phyloP scores from a whole-genome alignment of 495 filamentous ascomycete species.

The Podospora conica region DNA sequence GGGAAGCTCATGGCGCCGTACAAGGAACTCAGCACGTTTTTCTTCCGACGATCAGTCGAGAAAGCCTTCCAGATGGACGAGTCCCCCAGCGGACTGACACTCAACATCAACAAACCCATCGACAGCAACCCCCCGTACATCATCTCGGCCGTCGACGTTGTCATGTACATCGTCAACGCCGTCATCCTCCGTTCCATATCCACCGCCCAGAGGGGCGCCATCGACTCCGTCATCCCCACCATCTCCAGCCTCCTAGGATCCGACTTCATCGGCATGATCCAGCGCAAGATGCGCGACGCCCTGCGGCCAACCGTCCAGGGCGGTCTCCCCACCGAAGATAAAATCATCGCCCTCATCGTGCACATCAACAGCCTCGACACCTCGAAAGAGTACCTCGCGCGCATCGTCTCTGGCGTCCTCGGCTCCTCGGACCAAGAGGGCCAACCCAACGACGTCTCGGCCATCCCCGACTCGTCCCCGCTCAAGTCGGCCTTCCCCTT shows the following conservation, averaged over 20 bases:
- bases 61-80: constrained; percentile 99
- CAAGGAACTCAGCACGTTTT: constrained; percentile 86
- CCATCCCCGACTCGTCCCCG: constrained; percentile 23
- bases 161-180: constrained; percentile 98
- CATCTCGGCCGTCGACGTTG: constrained; percentile 92
- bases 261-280: constrained; percentile 95
- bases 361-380: constrained; percentile 94
- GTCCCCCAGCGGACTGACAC: constrained; percentile 67
- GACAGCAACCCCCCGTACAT: constrained; percentile 78
- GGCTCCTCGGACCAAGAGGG: constrained; percentile 28
- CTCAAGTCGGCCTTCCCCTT: constrained; percentile 71
- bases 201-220: constrained; percentile 71
- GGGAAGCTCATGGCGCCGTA: constrained; percentile 69
- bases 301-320: constrained; percentile 70
- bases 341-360: constrained; percentile 77
- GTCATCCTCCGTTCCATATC: constrained; percentile 78
- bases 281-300: constrained; percentile 95
- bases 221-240: constrained; percentile 69
- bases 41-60: constrained; percentile 91
- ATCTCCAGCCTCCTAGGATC: constrained; percentile 80
- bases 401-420: constrained; percentile 68
- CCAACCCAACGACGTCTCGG: constrained; percentile 8
- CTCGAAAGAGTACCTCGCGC: constrained; percentile 77
- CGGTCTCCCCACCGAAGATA: constrained; percentile 73
- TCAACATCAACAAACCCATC: constrained; percentile 63